These are phyloP conservation scores for Calendula officinalis DNA, from an alignment of 129 eudicot genomes.

Conservation along the genomic window DNA sequence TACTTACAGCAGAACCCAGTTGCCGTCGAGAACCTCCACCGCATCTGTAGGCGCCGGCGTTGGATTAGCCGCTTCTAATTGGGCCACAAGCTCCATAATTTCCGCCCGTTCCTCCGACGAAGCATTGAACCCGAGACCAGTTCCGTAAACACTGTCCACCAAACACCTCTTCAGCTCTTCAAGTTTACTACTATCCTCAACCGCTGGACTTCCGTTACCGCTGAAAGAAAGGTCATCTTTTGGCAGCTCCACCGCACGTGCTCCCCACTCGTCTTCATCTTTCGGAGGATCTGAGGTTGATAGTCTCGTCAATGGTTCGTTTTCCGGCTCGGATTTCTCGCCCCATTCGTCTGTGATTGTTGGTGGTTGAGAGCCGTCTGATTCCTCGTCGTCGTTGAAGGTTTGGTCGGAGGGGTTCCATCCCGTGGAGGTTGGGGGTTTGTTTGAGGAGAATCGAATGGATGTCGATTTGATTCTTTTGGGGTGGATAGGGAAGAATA, in stretches of 20 bases:
- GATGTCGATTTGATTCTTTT: constrained; percentile 14
- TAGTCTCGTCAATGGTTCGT: constrained; percentile 47
- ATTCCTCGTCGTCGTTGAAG: constrained; percentile 44
- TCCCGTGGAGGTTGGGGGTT: constrained; percentile 32
- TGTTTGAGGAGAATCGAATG: constrained; percentile 30
- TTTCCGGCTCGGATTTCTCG: constrained; percentile 70
- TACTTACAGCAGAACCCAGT: constrained; percentile 89
- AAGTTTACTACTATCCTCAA: constrained; percentile 25
- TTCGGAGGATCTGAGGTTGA: constrained; percentile 66
- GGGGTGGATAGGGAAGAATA: constrained; percentile 21
- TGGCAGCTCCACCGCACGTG: background rate
- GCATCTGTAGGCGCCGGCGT: constrained; percentile 63
- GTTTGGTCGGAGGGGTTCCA: constrained; percentile 42
- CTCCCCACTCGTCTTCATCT: constrained; percentile 83
- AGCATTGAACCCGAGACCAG: constrained; percentile 70
- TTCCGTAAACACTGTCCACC: constrained; percentile 83
- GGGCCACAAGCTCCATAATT: constrained; percentile 65
- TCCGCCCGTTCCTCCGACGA: constrained; percentile 87
- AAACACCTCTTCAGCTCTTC: constrained; percentile 72
- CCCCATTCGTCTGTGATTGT: constrained; percentile 79
- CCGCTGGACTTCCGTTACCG: constrained; percentile 42
- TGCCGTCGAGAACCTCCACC: constrained; percentile 78
- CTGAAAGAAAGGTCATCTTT: background rate
- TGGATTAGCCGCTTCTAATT: constrained; percentile 80
- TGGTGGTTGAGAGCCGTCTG: constrained; percentile 28